Percentiles rank a stretch among this genome's conserved stretches.
phyloP scores from a whole-genome alignment of 495 filamentous ascomycete species.

The Aspergillus nanangensis region DNA sequence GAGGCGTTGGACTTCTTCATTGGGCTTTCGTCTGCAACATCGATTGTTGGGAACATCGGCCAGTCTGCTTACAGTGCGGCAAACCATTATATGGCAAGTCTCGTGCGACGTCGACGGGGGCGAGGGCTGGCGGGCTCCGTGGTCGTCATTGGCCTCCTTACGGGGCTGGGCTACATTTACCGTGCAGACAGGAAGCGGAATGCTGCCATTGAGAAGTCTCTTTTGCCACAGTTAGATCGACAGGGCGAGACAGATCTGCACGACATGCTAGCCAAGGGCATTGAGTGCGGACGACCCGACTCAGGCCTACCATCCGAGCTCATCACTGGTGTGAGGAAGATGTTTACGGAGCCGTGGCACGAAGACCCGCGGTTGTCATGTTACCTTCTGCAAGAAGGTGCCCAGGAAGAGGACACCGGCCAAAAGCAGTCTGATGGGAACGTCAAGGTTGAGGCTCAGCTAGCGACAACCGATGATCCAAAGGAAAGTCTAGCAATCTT shows the following conservation, averaged over 20 bases:
- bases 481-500: slow-evolving; percentile 20
- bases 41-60: background rate
- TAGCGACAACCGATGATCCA: slow-evolving; percentile 4
- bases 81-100: background rate
- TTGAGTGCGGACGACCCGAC: background rate
- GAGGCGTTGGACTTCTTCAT: slow-evolving; percentile 5
- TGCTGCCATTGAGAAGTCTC: background rate
- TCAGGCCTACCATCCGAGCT: background rate
- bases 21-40: slow-evolving; percentile 1
- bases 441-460: slow-evolving; percentile 11
- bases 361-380: background rate
- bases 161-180: slow-evolving; percentile 47
- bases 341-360: background rate
- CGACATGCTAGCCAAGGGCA: background rate
- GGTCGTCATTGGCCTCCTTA: slow-evolving; percentile 53
- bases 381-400: background rate
- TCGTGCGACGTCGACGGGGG: background rate
- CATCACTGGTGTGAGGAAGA: background rate
- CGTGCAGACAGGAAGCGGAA: background rate
- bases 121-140: slow-evolving; percentile 35
- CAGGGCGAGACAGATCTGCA: background rate
- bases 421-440: slow-evolving; percentile 15
- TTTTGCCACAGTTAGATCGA: background rate
- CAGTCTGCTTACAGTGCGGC: slow-evolving; percentile 4
- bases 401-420: background rate